phyloP scores from a whole-genome alignment of 2,329 filamentous ascomycete species.

The Fusarium nematophilum region DNA sequence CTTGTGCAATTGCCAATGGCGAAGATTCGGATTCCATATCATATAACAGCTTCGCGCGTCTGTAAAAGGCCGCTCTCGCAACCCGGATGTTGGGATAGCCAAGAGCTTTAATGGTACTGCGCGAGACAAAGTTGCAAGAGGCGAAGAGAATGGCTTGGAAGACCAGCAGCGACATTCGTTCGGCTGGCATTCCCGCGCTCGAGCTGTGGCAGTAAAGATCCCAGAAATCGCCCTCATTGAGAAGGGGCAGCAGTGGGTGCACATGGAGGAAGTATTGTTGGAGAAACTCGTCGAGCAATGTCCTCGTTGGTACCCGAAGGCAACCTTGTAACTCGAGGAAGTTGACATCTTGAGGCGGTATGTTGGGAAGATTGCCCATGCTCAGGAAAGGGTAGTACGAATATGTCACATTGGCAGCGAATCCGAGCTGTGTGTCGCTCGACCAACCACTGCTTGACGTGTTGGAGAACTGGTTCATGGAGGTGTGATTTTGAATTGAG shows the following conservation, averaged over 20 bases:
- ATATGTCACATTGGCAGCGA: slow-evolving; percentile 25
- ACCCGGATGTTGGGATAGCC: slow-evolving; percentile 57
- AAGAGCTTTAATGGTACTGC: slow-evolving; percentile 52
- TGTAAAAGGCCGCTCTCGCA: slow-evolving; percentile 58
- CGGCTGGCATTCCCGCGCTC: slow-evolving; percentile 27
- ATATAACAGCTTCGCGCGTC: slow-evolving; percentile 53
- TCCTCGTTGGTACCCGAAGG: slow-evolving; percentile 18
- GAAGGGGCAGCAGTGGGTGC: slow-evolving; percentile 25
- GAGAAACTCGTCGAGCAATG: slow-evolving; percentile 28
- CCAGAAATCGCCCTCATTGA: slow-evolving; percentile 38
- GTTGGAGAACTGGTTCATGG: neutral
- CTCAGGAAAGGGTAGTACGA: slow-evolving; percentile 30
- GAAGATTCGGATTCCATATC: slow-evolving; percentile 59
- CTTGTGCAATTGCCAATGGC: slow-evolving; percentile 54
- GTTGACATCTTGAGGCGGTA: slow-evolving; percentile 27
- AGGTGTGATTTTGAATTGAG: neutral
- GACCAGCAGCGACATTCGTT: slow-evolving; percentile 56
- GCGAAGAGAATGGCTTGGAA: slow-evolving; percentile 60
- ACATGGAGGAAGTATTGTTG: slow-evolving; percentile 33
- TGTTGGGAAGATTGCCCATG: slow-evolving; percentile 25
- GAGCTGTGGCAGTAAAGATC: slow-evolving; percentile 29
- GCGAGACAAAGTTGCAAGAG: slow-evolving; percentile 56
- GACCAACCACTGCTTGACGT: slow-evolving; percentile 1
- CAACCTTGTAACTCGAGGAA: slow-evolving; percentile 31
- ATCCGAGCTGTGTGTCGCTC: slow-evolving; percentile 7